Evolutionary conservation across 305 asterid genomes (phyloP).

Genomic region (Fraxinus xanthoxyloides): DNA sequence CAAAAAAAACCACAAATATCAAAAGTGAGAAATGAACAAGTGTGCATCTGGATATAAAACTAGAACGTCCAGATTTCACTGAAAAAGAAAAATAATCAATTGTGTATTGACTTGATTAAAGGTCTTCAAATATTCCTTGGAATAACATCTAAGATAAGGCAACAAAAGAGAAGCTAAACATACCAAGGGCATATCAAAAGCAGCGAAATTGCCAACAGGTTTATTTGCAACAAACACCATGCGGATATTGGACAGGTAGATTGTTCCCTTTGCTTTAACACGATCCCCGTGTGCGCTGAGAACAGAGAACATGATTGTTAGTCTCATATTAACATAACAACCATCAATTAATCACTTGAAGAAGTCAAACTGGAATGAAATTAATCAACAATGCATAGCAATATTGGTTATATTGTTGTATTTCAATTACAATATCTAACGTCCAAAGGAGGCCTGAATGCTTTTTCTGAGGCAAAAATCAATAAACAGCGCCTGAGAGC

Average conservation of each 20-base stretch:
- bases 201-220: constrained; percentile 58
- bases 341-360: constrained; percentile 4
- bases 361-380: not conserved
- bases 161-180: constrained; percentile 27
- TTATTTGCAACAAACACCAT: constrained; percentile 85
- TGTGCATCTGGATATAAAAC: not conserved
- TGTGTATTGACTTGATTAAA: not conserved
- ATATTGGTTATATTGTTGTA: not conserved
- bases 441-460: not conserved
- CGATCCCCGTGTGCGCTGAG: constrained; percentile 67
- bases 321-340: not conserved
- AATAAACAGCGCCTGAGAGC: not conserved
- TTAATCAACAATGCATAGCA: not conserved
- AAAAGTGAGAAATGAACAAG: not conserved
- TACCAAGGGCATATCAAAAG: constrained; percentile 96
- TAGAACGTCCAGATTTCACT: not conserved
- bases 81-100: not conserved
- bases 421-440: not conserved
- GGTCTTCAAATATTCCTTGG: not conserved
- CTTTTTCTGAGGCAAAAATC: not conserved
- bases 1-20: not conserved
- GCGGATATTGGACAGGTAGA: constrained; percentile 86
- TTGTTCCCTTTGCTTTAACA: constrained; percentile 76
- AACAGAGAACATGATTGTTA: not conserved
- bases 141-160: not conserved